Base-by-base conservation (phyloP, 2,329 filamentous ascomycete species). In the Colletotrichum gloeosporioides region DNA sequence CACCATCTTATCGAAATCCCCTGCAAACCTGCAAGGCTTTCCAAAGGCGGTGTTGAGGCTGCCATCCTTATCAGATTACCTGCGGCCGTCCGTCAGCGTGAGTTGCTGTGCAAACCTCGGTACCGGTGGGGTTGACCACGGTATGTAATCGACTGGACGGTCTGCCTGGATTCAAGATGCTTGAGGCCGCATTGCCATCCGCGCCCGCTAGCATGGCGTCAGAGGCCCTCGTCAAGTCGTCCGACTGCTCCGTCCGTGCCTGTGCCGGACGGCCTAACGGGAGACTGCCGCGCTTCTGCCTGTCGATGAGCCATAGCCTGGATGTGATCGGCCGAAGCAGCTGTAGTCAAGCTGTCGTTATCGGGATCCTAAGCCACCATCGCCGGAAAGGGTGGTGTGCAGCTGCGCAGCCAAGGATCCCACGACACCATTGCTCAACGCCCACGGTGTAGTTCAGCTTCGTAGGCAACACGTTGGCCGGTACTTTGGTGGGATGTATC, bases 401-500 rank as follows among this genome's bases (percentile, higher is more conserved):
- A 65, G 27, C 32, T 59, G 44, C 36, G 32, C 31, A 18, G 31
- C 22, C 64, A 64, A 69, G 44, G 25, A 36, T 32, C 29, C n/a
- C 27, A 15, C 22, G 36, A 67, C 69, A 34, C 64, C 49, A 18
- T 36, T 69, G 64, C n/a, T 22, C 22, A 27, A 36, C 16, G 8
- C 32, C 34, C n/a, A 53, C 31, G 68, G 27, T 29, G 36, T 57
- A 34, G 55, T 44, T 59, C 63, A 59, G 44, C 55, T 65, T n/a
- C 39, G 18, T 5, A 55, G 44, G 22, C 64, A 68, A 57, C 57
- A 22, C 32, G 44, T 39, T 34, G 39, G 10, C 16, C 10, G 64
- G 64, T 76, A 74, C 64, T 61, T 69, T 18, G 27, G 25, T 32
- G 32, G 22, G 10, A 73, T 76, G 74, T 76, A 76, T 65, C 64